Base-by-base conservation (phyloP, 164 flowering plant species). In the Saururus chinensis region DNA sequence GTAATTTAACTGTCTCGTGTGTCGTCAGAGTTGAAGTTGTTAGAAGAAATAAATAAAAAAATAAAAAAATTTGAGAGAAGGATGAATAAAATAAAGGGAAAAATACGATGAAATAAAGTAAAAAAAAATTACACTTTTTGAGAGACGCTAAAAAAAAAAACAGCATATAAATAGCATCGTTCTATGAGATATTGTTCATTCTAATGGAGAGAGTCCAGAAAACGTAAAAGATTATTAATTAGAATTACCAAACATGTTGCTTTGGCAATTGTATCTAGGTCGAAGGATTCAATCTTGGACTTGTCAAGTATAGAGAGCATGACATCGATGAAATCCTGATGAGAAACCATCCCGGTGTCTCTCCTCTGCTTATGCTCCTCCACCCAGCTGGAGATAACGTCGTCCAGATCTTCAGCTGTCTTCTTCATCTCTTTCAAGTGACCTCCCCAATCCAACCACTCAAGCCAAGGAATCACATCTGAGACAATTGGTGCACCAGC, bases 391-490 rank as follows among this genome's bases (percentile, higher is more conserved):
- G 49, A 45, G 14, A 45, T 0, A 45, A 45, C 17, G 49, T 9
- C 17, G 17, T 45, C 49, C 1, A 45, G 49, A 20, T 74, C 71
- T 25, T 56, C 55, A 0, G 42, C 40, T 9, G 40, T 61, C 52
- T 40, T 57, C 51, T 65, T 68, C 77, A 68, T 74, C 16, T 40
- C 63, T 57, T 60, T 67, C 57, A 53, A 48, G 20, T 68, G 42
- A 4, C 74, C 77, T 22, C 60, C 57, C 51, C 62, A 41, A 41
- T 71, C 77, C 56, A 68, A 1, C 66, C 69, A 71, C 66, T 57
- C 45, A 9, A 64, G 58, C 19, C 51, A 65, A 4, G 77, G 77
- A 35, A 74, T 11, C 16, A 61, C 63, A 59, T 74, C 77, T 19
- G 64, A 58, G 30, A 62, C 48, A 26, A 62, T 59, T 24, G 65